Conservation (phyloP, 2,329 filamentous ascomycete genomes). For the Clonostachys byssicola region DNA sequence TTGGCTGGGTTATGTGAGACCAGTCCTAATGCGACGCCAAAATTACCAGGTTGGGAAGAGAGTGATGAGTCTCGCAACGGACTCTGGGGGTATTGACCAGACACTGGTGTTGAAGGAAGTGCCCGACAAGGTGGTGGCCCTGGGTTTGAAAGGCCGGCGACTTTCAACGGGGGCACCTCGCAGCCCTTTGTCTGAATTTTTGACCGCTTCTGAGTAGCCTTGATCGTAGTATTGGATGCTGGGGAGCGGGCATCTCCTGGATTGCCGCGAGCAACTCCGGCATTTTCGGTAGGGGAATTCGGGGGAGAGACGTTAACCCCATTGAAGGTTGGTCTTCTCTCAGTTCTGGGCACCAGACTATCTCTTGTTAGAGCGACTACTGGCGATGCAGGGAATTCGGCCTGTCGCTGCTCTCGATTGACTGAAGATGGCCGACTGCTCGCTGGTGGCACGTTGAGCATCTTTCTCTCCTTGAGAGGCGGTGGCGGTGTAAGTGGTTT, state of each 20-base stretch:
- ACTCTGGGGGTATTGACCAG: slow-evolving; percentile 8
- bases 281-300: background rate
- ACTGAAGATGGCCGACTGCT: slow-evolving; percentile 13
- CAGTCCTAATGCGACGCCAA: slow-evolving; percentile 7
- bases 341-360: slow-evolving; percentile 20
- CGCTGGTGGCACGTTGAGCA: slow-evolving; percentile 25
- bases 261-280: no score
- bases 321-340: background rate
- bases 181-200: background rate
- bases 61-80: slow-evolving; percentile 1
- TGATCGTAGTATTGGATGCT: background rate
- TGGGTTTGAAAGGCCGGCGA: slow-evolving; percentile 17
- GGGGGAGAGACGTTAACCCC: background rate
- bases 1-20: slow-evolving; percentile 6
- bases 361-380: slow-evolving; percentile 27
- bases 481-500: slow-evolving; percentile 38
- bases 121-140: slow-evolving; percentile 41
- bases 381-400: slow-evolving; percentile 28
- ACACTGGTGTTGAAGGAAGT: slow-evolving; percentile 25
- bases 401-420: slow-evolving; percentile 8
- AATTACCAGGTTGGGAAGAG: slow-evolving; percentile 4
- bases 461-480: slow-evolving; percentile 39
- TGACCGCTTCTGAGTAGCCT: background rate
- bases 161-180: slow-evolving; percentile 1
- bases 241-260: no score